Evolutionary conservation across 441 rosid genomes (phyloP), one percentile per base, ranked within the genome.

Genomic region (Populus hybrid): DNA sequence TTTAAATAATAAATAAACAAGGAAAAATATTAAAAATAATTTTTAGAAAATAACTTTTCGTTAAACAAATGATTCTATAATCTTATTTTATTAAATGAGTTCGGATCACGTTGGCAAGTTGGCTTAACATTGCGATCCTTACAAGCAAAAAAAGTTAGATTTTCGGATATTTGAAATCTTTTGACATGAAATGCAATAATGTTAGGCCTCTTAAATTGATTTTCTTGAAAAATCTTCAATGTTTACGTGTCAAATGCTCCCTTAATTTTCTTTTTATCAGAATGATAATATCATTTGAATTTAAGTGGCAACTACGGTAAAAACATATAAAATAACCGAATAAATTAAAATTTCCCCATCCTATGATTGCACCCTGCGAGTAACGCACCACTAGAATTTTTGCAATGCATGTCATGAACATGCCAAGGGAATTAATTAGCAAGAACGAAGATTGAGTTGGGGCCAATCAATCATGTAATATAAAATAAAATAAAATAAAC

Each of bases 381-480:
- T 42, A 42, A 42, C 14, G 50, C 16, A 53, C 61, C 10, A 5
- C 10, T 38, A 8, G 19, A 24, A 18, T 23, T 26, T 3, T 46
- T 36, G 67, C n/a, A 38, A 5, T 70, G 42, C 79, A 70, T 38
- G 78, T 68, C 46, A 9, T 70, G 42, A 61, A 38, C 42, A 40
- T 63, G 70, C 6, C 26, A 36, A 36, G 4, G 35, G 28, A 40
- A 69, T 38, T 57, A 63, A 24, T 18, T 21, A 69, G 40, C 6
- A 42, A 34, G 4, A 24, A 53, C 14, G 14, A 24, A 38, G 14
- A 40, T 38, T 8, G 70, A 19, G 7, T n/a, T 5, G 61, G 64
- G 53, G 36, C 34, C 7, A 67, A 28, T 69, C 70, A 16, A 42
- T 74, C 21, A 30, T 28, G 34, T 38, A 30, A 21, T 40, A 67